A percentile compares a stretch with the other conserved stretches of the same genome.
These are phyloP conservation scores for Globisporangium carolinianum DNA, from an alignment of 352 stramenopile species.

Conservation along the genomic window DNA sequence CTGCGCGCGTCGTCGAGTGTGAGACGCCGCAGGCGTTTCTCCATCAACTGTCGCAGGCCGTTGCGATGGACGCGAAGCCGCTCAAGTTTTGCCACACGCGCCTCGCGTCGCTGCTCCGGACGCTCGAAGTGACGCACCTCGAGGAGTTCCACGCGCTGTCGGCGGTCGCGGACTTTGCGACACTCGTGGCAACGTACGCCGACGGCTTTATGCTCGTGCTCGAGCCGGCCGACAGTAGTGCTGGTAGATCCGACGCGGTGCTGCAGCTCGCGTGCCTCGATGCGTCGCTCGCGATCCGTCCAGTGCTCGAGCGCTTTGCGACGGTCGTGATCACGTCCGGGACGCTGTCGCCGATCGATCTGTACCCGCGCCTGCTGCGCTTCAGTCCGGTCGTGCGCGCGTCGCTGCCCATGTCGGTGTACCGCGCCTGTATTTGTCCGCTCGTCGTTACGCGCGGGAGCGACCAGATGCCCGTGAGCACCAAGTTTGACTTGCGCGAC, in stretches of 20 bases:
- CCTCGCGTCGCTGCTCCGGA: constrained; percentile 95
- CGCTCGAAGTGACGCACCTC: constrained; percentile 95
- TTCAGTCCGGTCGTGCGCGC: constrained; percentile 95
- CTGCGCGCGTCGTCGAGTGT: constrained; percentile 88
- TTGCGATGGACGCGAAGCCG: constrained; percentile 94
- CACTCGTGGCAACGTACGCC: constrained; percentile 94
- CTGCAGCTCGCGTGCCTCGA: constrained; percentile 96
- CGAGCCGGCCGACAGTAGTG: constrained; percentile 88
- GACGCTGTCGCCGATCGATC: constrained; percentile 97
- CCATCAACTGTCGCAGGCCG: constrained; percentile 90
- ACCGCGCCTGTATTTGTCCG: constrained; percentile 96
- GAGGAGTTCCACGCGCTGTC: constrained; percentile 95
- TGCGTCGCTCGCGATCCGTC: constrained; percentile 96
- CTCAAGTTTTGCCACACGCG: constrained; percentile 97
- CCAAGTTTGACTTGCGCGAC: constrained; percentile 88
- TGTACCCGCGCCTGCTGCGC: constrained; percentile 98
- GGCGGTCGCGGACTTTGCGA: constrained; percentile 97
- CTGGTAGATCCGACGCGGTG: constrained; percentile 73
- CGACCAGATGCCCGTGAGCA: constrained; percentile 96
- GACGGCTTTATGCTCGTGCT: constrained; percentile 98
- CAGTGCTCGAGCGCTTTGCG: constrained; percentile 95
- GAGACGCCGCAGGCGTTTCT: constrained; percentile 97
- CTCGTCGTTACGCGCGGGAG: constrained; percentile 96
- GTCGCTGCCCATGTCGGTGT: constrained; percentile 98
- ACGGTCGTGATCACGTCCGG: constrained; percentile 89